Evolutionary conservation across 116 monocot species (phyloP), one percentile per base, ranked within the genome.

Genomic region (Papilionanthe hybrid): DNA sequence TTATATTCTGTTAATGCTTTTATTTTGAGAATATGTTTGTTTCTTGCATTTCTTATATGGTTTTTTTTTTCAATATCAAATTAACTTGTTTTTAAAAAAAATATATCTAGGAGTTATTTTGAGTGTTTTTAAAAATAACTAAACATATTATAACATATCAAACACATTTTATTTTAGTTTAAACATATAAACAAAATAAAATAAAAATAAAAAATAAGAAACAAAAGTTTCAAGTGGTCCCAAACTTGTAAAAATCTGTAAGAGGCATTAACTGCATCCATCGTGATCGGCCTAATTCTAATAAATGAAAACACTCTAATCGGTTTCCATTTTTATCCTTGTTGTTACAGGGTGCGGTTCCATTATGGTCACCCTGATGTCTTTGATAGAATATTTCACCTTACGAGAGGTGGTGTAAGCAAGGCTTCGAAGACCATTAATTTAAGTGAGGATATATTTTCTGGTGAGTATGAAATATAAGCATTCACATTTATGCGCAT

Each of bases 331-430:
- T 69, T 69, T 30, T 32, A 25, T 17, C 29, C 37, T 5, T 69
- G 20, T 22, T 18, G 66, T 30, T 79, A 44, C 77, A 96, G 96
- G 89, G 96, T 96, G 78, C 90, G 93, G 15, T 96, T 96, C 85
- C 96, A 96, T 82, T 96, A 96, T 86, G 96, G 96, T 30, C 96
- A 96, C 90, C 96, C 96, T 72, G 96, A 96, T 86, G 75, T 96
- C 56, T 96, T 96, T 86, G 96, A 96, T 89, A 88, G 96, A 90
- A 89, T 96, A 69, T 93, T 96, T 84, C 96, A 96, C 80, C 43
- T 93, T 53, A 93, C 96, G 30, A 93, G 96, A 86, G 96, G 96
- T 81, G 96, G 96, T 67, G 78, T 96, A 76, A 96, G 96, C 81
- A 96, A 96, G 85, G 93, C 96, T 77, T 96, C 96, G 45, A 93